Conservation (phyloP, 352 stramenopile species). For the Pythium biforme region DNA sequence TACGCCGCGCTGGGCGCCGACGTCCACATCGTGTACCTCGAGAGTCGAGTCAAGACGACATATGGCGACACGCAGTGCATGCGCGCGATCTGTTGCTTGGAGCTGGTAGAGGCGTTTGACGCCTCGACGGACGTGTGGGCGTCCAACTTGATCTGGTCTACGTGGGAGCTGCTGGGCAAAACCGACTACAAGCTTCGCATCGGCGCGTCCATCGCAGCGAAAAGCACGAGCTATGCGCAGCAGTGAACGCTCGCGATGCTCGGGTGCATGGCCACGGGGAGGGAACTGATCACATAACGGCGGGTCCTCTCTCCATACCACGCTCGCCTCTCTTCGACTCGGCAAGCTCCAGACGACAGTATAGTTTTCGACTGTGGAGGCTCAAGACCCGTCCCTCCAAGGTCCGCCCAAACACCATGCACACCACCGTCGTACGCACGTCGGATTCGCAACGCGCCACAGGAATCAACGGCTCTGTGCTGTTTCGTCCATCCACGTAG, state of each 20-base stretch:
- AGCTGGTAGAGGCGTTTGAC: background rate
- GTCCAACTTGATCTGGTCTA: constrained; percentile 4
- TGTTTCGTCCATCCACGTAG: too few species aligned
- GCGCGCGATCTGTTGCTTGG: too few species aligned
- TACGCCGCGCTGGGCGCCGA: background rate
- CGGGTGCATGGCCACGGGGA: background rate
- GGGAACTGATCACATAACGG: background rate
- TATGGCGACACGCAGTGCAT: background rate
- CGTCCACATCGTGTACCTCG: background rate
- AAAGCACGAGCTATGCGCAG: background rate
- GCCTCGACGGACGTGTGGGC: background rate
- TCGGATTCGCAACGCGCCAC: too few species aligned
- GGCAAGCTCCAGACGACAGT: too few species aligned
- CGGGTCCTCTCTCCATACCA: too few species aligned
- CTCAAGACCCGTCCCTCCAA: too few species aligned
- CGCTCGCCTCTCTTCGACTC: too few species aligned
- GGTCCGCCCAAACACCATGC: too few species aligned
- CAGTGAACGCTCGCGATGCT: constrained; percentile 2
- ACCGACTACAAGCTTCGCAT: background rate
- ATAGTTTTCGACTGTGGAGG: too few species aligned
- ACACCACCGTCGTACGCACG: too few species aligned
- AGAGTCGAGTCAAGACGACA: background rate
- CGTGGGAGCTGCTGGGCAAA: background rate
- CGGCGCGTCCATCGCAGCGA: background rate
- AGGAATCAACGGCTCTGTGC: too few species aligned